Evolutionary conservation across 2,329 filamentous ascomycete species (phyloP).

Genomic region (Aspergillus niger): DNA sequence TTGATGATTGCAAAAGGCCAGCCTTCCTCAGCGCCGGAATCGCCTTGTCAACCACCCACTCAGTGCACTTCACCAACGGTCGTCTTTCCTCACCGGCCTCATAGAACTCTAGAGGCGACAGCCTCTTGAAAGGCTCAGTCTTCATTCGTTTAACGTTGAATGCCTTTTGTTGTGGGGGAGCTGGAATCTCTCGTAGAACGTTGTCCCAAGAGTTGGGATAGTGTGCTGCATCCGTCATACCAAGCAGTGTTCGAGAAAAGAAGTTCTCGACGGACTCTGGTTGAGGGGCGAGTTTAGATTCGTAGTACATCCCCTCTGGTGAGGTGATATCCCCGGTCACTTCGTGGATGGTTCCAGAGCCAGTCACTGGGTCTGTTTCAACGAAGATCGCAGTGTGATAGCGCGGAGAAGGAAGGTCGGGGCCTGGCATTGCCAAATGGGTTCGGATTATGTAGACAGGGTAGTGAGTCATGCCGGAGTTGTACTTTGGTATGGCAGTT

Average conservation of each 20-base stretch:
- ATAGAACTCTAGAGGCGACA: conserved; percentile 11
- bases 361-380: conserved; percentile 1
- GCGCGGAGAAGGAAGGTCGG: conserved; percentile 10
- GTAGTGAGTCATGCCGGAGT: background rate
- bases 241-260: background rate
- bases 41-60: conserved; percentile 18
- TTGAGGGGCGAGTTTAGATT: background rate
- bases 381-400: conserved; percentile 18
- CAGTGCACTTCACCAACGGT: conserved; percentile 17
- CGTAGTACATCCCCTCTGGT: conserved; percentile 13
- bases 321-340: conserved; percentile 17
- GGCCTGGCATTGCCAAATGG: conserved; percentile 13
- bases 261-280: conserved; percentile 8
- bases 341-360: conserved; percentile 10
- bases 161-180: conserved; percentile 16
- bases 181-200: conserved; percentile 1
- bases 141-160: conserved; percentile 16
- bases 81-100: conserved; percentile 1
- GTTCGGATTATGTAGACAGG: conserved; percentile 10
- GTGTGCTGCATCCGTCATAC: conserved; percentile 1
- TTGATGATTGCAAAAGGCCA: background rate
- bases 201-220: conserved; percentile 10
- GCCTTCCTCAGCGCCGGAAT: conserved; percentile 12
- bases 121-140: conserved; percentile 16
- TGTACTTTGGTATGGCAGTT: background rate